Percentiles rank a stretch among this genome's conserved stretches.
These are phyloP conservation scores for Thyridium curvatum DNA, from an alignment of 2,329 filamentous ascomycete genomes.

Conservation along the genomic window DNA sequence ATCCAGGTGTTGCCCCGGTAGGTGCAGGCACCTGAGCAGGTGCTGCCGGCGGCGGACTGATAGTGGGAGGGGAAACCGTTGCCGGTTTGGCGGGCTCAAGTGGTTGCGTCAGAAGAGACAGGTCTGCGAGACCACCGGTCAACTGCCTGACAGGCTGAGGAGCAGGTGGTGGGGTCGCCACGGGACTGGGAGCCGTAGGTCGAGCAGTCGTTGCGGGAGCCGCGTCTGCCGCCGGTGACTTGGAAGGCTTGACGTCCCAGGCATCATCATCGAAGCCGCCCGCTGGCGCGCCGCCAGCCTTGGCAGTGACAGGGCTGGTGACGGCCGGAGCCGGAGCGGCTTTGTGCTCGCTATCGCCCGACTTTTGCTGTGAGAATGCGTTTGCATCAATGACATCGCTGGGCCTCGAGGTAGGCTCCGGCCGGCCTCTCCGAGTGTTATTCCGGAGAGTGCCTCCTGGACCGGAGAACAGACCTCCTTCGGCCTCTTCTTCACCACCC, in stretches of 20 bases:
- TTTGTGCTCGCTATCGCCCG: conserved; percentile 31
- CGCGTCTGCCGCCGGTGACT: conserved; percentile 32
- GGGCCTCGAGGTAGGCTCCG: conserved; percentile 78
- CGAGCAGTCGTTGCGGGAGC: conserved; percentile 10
- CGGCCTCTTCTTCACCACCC: conserved; percentile 49
- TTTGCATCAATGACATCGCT: conserved; percentile 84
- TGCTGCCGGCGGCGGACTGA: conserved; percentile 24
- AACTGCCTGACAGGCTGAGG: conserved; percentile 9
- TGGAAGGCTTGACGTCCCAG: conserved; percentile 88
- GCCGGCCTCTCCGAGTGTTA: conserved; percentile 88
- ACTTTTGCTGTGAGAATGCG: conserved; percentile 64
- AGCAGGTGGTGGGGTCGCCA: conserved; percentile 22
- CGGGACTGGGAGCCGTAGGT: too few species aligned
- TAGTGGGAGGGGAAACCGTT: conserved; percentile 19
- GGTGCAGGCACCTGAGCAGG: conserved; percentile 34
- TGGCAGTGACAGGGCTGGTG: conserved; percentile 10
- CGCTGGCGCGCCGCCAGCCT: conserved; percentile 15
- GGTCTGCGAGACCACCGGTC: conserved; percentile 36
- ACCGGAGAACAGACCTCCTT: conserved; percentile 80
- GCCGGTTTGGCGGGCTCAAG: conserved; percentile 43
- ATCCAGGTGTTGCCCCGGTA: conserved; percentile 50
- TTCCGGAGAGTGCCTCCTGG: conserved; percentile 87
- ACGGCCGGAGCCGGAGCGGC: conserved; percentile 26
- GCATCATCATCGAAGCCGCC: conserved; percentile 90
- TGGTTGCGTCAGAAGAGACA: conserved; percentile 47